Percentiles rank a stretch among this genome's conserved stretches.
phyloP scores from a whole-genome alignment of 2,329 filamentous ascomycete genomes.

The Penicillium occitanis region DNA sequence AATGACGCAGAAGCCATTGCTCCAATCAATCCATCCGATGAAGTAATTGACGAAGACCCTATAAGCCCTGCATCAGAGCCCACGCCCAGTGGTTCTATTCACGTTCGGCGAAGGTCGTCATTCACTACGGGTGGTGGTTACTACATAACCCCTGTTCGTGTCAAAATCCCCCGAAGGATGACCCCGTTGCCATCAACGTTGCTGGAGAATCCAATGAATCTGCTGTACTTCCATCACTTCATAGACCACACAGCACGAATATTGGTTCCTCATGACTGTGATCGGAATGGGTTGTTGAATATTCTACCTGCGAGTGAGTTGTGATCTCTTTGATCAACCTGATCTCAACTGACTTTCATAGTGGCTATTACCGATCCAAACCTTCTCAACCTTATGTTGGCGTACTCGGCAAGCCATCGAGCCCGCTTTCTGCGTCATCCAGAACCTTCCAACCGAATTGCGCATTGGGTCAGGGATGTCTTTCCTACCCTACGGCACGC shows the following conservation, averaged over 20 bases:
- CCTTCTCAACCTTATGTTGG: constrained; percentile 72
- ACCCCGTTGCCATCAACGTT: constrained; percentile 59
- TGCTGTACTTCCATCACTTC: constrained; percentile 73
- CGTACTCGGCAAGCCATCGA: constrained; percentile 81
- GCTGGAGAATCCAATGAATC: constrained; percentile 73
- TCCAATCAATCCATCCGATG: constrained; percentile 43
- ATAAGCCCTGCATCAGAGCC: constrained; percentile 15
- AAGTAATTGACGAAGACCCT: constrained; percentile 25
- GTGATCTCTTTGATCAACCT: neutral
- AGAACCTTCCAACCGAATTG: constrained; percentile 75
- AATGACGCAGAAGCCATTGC: constrained; percentile 68
- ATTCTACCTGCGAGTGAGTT: constrained; percentile 62
- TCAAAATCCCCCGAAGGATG: constrained; percentile 60
- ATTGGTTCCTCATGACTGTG: constrained; percentile 62
- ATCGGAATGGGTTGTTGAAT: constrained; percentile 60
- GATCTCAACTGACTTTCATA: constrained; percentile 23
- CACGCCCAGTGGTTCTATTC: constrained; percentile 14
- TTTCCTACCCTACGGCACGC: constrained; percentile 67
- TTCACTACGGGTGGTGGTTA: constrained; percentile 64
- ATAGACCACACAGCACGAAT: constrained; percentile 76
- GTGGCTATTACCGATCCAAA: constrained; percentile 53
- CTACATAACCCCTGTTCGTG: constrained; percentile 66
- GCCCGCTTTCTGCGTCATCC: constrained; percentile 70
- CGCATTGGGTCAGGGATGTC: constrained; percentile 72
- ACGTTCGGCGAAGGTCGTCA: constrained; percentile 35